Conservation (phyloP, 2,329 filamentous ascomycete species). For the Pseudogymnoascus sp. region DNA sequence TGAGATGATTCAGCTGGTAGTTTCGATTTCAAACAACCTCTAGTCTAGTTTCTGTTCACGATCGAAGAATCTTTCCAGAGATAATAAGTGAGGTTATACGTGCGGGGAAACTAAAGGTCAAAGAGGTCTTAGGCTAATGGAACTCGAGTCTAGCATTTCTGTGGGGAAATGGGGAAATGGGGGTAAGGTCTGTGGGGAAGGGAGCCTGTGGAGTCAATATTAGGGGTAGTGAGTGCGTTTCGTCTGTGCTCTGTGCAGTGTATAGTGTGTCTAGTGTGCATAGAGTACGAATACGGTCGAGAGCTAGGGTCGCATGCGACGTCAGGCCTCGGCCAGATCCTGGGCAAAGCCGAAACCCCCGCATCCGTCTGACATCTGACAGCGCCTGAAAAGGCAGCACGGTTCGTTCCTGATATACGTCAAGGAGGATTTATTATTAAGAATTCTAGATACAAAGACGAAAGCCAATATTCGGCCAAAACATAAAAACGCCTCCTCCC, state of each 20-base stretch:
- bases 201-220: not conserved
- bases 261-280: not conserved
- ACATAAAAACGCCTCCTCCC: not conserved
- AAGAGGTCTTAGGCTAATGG: not conserved
- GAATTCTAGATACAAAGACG: not conserved
- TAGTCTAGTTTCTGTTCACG: not conserved
- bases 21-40: not conserved
- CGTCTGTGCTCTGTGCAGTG: slow-evolving; percentile 1
- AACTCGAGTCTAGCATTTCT: not conserved
- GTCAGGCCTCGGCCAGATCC: not conserved
- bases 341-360: not conserved
- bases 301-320: not conserved
- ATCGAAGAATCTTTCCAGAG: not conserved
- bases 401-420: not conserved
- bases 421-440: not conserved
- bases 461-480: not conserved
- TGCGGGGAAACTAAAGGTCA: not conserved
- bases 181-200: not conserved
- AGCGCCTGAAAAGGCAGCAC: not conserved
- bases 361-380: not conserved
- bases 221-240: not conserved
- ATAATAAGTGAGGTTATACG: not conserved
- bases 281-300: not conserved
- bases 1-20: not conserved
- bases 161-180: slow-evolving; percentile 3